Evolutionary conservation across 108 stramenopile genomes (phyloP).

Genomic region (Cyclotella baltica): DNA sequence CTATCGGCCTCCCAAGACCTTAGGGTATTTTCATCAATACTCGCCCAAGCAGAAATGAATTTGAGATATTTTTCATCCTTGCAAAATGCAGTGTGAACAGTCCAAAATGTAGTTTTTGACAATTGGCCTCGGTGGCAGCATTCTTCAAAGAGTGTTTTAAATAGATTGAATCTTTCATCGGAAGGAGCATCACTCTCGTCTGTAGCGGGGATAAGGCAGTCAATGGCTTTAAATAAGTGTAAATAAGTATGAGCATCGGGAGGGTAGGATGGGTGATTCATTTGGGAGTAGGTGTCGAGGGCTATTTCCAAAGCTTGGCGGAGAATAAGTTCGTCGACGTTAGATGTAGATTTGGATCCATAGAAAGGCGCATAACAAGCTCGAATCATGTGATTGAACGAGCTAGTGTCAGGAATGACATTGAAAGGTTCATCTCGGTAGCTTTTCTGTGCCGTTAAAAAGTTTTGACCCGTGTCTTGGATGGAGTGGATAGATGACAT

Average conservation of each 20-base stretch:
- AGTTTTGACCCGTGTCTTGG: too few species aligned
- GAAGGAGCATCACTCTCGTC: neutral
- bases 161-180: constrained; percentile 26
- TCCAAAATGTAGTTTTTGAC: constrained; percentile 44
- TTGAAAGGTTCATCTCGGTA: constrained; percentile 27
- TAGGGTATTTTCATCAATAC: constrained; percentile 30
- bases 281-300: constrained; percentile 24
- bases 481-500: too few species aligned
- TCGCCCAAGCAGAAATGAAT: constrained; percentile 21
- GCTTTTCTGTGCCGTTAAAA: too few species aligned
- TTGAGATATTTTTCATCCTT: constrained; percentile 10
- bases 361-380: constrained; percentile 49
- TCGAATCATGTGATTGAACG: constrained; percentile 49
- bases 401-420: constrained; percentile 46
- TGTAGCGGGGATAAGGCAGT: constrained; percentile 23
- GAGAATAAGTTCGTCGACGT: constrained; percentile 2
- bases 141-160: constrained; percentile 32
- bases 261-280: constrained; percentile 20
- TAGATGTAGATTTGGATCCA: constrained; percentile 10
- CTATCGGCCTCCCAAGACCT: constrained; percentile 15
- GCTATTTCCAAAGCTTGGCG: constrained; percentile 32
- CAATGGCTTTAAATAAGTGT: constrained; percentile 47
- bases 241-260: constrained; percentile 50
- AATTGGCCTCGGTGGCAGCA: constrained; percentile 44
- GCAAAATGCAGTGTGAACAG: constrained; percentile 10